A percentile compares a stretch with the other conserved stretches of the same genome.
phyloP scores from a whole-genome alignment of 345 rosid genomes.

The Salix exigua region DNA sequence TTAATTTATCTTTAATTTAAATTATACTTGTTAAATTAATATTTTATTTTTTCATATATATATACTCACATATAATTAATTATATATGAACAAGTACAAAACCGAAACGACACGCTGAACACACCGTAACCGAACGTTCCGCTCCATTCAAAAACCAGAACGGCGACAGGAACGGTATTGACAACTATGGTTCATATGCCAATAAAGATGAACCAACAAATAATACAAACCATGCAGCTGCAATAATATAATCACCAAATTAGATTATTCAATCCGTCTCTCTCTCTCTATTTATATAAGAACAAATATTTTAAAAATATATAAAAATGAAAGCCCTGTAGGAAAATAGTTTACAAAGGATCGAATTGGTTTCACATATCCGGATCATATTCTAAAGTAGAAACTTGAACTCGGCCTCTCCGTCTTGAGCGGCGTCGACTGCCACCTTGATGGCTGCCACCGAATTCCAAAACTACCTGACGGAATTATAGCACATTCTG shows the following conservation, averaged over 20 bases:
- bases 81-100: too few species aligned
- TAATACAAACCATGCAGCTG: not conserved
- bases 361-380: not conserved
- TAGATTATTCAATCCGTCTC: not conserved
- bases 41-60: too few species aligned
- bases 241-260: not conserved
- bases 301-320: not conserved
- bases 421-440: slow-evolving; percentile 25
- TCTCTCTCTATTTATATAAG: too few species aligned
- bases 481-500: slow-evolving; percentile 60
- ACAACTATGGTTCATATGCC: not conserved
- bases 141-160: too few species aligned
- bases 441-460: slow-evolving; percentile 48
- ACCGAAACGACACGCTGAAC: too few species aligned
- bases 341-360: not conserved
- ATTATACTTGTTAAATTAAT: too few species aligned
- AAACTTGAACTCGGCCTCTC: slow-evolving; percentile 7
- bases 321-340: not conserved
- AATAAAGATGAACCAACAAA: not conserved
- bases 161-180: too few species aligned
- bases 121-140: too few species aligned
- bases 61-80: too few species aligned
- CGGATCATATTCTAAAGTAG: not conserved
- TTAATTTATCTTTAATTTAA: too few species aligned
- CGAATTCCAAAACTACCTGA: slow-evolving; percentile 67